Evolutionary conservation across 2,329 filamentous ascomycete genomes (phyloP).

Genomic region (Ceratocystis alfenasii): DNA sequence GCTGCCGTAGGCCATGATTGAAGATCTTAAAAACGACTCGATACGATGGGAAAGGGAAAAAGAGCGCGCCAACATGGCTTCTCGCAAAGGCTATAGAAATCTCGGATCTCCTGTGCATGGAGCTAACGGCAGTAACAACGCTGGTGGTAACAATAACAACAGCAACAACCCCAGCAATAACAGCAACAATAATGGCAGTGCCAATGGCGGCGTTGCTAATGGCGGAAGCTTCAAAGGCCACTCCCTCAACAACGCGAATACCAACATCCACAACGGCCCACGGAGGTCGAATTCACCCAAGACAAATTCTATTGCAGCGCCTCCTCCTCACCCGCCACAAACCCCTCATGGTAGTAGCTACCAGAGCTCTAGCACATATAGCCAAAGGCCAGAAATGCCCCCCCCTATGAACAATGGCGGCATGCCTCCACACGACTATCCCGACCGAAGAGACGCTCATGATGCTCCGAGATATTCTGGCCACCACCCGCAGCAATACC

Average conservation of each 20-base stretch:
- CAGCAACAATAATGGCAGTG: background rate
- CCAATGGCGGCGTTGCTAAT: background rate
- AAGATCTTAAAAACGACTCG: constrained; percentile 50
- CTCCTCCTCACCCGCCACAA: constrained; percentile 15
- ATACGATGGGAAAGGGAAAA: constrained; percentile 51
- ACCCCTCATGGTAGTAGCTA: constrained; percentile 1
- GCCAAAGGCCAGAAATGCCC: constrained; percentile 15
- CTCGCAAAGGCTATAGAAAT: constrained; percentile 15
- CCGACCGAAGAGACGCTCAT: constrained; percentile 16
- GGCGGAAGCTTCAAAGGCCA: background rate
- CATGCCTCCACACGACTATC: constrained; percentile 11
- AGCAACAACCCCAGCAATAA: background rate
- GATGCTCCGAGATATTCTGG: constrained; percentile 13
- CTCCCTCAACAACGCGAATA: background rate
- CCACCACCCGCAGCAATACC: constrained; percentile 18
- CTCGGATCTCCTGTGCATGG: constrained; percentile 14
- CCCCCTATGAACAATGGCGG: background rate
- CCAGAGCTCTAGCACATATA: constrained; percentile 4
- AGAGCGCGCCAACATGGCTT: constrained; percentile 33
- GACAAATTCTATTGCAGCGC: constrained; percentile 15
- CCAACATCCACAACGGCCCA: background rate
- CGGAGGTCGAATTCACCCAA: constrained; percentile 15
- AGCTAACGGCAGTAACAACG: background rate
- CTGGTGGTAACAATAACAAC: background rate
- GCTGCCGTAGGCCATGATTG: constrained; percentile 45